These are phyloP conservation scores for Scheffersomyces coipomensis DNA, from an alignment of 805 yeast species.

Conservation along the genomic window DNA sequence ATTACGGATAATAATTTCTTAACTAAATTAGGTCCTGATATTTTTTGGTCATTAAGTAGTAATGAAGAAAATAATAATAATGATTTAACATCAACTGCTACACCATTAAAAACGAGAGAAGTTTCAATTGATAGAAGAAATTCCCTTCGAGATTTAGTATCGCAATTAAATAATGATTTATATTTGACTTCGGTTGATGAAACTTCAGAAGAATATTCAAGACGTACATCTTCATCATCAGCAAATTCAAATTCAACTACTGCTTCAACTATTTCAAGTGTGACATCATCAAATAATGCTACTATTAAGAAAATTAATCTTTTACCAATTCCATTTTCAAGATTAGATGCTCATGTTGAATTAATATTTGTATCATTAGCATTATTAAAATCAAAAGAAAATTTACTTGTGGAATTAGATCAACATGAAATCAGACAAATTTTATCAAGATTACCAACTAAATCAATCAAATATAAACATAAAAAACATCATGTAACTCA, in stretches of 20 bases:
- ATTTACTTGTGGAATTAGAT: constrained; percentile 79
- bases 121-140: constrained; percentile 10
- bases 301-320: not conserved
- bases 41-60: constrained; percentile 49
- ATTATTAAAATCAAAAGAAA: constrained; percentile 75
- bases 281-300: not conserved
- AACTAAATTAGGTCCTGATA: constrained; percentile 53
- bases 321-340: constrained; percentile 49
- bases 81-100: not conserved
- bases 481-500: constrained; percentile 5
- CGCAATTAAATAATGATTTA: constrained; percentile 20
- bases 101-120: not conserved
- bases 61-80: constrained; percentile 13
- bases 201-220: not conserved
- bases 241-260: not conserved
- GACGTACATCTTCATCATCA: constrained; percentile 1
- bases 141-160: constrained; percentile 31
- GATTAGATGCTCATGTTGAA: constrained; percentile 73
- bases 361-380: constrained; percentile 75
- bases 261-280: not conserved
- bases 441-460: constrained; percentile 56
- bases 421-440: constrained; percentile 85
- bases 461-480: constrained; percentile 27
- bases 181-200: not conserved
- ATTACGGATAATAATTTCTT: constrained; percentile 29